Percentiles rank a stretch among this genome's conserved stretches.
These are phyloP conservation scores for Anthoceros angustus DNA, from an alignment of 225 moss, liverwort and hornwort genomes.

Conservation along the genomic window DNA sequence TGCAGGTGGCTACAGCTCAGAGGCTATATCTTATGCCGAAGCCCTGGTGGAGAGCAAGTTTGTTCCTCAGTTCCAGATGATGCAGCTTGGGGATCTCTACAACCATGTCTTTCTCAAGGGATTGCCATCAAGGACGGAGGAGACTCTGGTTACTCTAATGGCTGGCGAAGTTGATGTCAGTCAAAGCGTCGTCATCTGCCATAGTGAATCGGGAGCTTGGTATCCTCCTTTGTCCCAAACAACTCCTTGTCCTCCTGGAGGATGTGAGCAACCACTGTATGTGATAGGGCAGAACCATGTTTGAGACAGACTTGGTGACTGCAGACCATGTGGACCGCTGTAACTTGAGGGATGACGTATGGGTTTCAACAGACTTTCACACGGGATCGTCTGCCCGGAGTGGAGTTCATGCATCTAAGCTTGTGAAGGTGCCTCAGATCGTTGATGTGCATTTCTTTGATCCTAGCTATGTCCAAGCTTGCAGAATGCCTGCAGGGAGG, in stretches of 20 bases:
- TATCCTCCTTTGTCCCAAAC: constrained; percentile 38
- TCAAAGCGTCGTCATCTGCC: constrained; percentile 31
- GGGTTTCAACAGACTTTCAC: constrained; percentile 44
- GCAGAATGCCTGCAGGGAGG: constrained; percentile 9
- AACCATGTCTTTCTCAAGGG: constrained; percentile 33
- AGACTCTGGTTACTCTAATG: constrained; percentile 16
- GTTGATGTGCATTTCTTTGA: constrained; percentile 37
- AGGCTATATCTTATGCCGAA: constrained; percentile 30
- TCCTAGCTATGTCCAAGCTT: constrained; percentile 12
- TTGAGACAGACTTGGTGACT: constrained; percentile 36
- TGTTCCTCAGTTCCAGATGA: constrained; percentile 20
- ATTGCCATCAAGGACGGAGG: constrained; percentile 16
- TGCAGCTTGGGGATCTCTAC: constrained; percentile 26
- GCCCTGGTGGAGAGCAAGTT: constrained; percentile 23
- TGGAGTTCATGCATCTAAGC: constrained; percentile 23
- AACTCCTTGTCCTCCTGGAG: constrained; percentile 40
- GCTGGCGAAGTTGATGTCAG: constrained; percentile 10
- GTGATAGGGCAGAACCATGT: constrained; percentile 47
- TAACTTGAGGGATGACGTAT: constrained; percentile 47
- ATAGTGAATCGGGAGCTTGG: constrained; percentile 55
- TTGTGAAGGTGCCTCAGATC: constrained; percentile 37
- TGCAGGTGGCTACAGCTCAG: constrained; percentile 45
- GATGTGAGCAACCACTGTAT: constrained; percentile 22
- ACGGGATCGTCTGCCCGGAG: constrained; percentile 22
- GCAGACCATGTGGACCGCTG: constrained; percentile 27